Conservation (phyloP, 305 asterid genomes). For the Rubia occidens region DNA sequence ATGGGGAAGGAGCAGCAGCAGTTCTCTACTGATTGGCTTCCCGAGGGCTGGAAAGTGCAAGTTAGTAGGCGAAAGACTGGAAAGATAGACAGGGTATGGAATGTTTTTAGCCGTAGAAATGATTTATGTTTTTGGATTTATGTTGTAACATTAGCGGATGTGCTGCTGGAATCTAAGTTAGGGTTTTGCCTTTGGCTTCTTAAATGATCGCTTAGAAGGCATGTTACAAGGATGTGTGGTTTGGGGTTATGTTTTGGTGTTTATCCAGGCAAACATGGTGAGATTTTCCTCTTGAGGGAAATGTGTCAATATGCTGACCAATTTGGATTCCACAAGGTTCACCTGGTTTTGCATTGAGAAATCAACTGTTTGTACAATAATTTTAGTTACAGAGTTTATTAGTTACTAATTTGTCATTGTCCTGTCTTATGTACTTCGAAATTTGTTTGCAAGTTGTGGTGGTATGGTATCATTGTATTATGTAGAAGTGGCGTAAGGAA, state of each 20-base stretch:
- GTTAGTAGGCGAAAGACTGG: too few relatives aligned
- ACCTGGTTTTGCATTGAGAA: neutral
- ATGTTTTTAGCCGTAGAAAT: too few relatives aligned
- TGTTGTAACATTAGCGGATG: too few relatives aligned
- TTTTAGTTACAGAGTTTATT: neutral
- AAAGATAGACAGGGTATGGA: too few relatives aligned
- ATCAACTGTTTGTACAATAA: neutral
- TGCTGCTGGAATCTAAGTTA: neutral
- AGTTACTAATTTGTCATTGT: too few relatives aligned
- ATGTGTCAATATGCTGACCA: too few relatives aligned
- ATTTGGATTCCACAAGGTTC: neutral
- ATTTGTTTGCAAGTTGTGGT: neutral
- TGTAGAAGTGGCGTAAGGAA: neutral
- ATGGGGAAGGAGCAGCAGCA: conserved; percentile 31
- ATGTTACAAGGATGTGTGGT: neutral
- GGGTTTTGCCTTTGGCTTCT: conserved; percentile 1
- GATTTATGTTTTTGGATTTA: too few relatives aligned
- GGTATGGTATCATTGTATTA: neutral
- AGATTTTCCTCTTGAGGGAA: neutral
- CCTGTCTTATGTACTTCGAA: neutral
- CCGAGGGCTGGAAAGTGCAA: too few relatives aligned
- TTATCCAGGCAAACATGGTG: neutral
- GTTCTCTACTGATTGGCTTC: too few relatives aligned
- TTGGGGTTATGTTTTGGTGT: neutral
- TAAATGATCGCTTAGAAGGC: neutral